Percentiles rank a stretch among this genome's conserved stretches.
These are phyloP conservation scores for Clavispora phyllophila DNA, from an alignment of 805 yeast species.

Conservation along the genomic window DNA sequence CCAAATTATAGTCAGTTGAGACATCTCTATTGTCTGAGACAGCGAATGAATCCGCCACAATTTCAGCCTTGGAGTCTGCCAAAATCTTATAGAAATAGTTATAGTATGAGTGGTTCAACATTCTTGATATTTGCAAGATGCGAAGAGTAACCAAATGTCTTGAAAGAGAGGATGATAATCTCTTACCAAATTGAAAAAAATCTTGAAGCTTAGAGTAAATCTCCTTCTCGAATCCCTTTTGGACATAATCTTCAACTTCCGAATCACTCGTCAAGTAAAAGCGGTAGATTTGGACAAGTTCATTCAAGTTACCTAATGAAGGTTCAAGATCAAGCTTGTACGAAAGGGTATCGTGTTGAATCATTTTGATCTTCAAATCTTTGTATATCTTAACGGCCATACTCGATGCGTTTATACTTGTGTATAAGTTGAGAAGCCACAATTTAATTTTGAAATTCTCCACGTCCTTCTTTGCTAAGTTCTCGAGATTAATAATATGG, in stretches of 20 bases:
- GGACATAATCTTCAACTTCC: conserved; percentile 46
- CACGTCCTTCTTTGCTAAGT: conserved; percentile 50
- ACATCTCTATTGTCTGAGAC: conserved; percentile 58
- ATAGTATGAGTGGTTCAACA: conserved; percentile 26
- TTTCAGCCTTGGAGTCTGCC: conserved; percentile 9
- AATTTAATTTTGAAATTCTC: conserved; percentile 67
- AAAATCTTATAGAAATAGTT: conserved; percentile 21
- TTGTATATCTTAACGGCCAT: conserved; percentile 48
- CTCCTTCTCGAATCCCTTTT: conserved; percentile 51
- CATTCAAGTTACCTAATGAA: conserved; percentile 29
- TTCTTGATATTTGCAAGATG: conserved; percentile 28
- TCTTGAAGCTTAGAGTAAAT: conserved; percentile 66
- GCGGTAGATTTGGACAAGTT: conserved; percentile 27
- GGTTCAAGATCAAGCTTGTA: conserved; percentile 48
- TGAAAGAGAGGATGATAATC: conserved; percentile 47
- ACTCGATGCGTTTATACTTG: conserved; percentile 49
- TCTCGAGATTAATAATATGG: conserved; percentile 54
- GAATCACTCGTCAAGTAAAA: conserved; percentile 52
- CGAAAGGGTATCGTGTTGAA: conserved; percentile 71
- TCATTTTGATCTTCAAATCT: conserved; percentile 58
- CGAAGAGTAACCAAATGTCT: conserved; percentile 33
- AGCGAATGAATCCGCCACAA: conserved; percentile 10
- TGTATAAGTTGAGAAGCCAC: conserved; percentile 66
- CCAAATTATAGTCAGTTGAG: conserved; percentile 49
- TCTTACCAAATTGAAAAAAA: conserved; percentile 54